Evolutionary conservation across 2,329 filamentous ascomycete genomes (phyloP), one percentile per base, ranked within the genome.

Genomic region (Pseudogymnoascus sp.): DNA sequence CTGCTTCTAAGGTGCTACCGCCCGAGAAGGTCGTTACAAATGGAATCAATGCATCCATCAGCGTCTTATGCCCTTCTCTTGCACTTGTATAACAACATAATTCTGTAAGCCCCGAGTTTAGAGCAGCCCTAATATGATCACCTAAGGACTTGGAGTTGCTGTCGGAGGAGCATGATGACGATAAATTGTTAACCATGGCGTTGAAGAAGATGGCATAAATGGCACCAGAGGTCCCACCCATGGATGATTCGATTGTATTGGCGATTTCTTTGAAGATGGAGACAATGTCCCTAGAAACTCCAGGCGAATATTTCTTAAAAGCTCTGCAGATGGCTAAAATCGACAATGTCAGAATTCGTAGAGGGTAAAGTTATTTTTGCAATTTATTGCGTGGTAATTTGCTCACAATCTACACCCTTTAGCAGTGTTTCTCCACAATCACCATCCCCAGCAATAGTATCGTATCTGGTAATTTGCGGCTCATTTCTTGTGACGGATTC

Each of bases 361-460:
- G 8, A 60, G 8, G 2, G 19, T 22, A 31, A 19, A 37, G 50
- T n/a, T n/a, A 26, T 56, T 31, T 37, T 11, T 59, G 10, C 16
- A 38, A 31, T n/a, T 60, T 24, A 26, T 33, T 37, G 31, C 6
- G 16, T 22, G 50, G 22, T 22, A 10, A 12, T 5, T 22, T 43
- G 3, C 40, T 43, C 22, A 43, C 40, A 43, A 12, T 43, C 22
- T 43, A 43, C 16, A 3, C 40, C 40, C 10, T 43, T 43, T 19
- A 37, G 26, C 11, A 62, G 10, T 12, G 71, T 72, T 60, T 75
- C 72, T 8, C 70, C 69, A 11, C 70, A 72, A 31, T 72, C 70
- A 1, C 73, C 72, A 31, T 75, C 73, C n/a, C 73, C 72, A 72
- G 74, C 73, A 10, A 73, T 69, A 67, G 70, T 73, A 40, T 74